Conservation (phyloP, 495 filamentous ascomycete genomes). For the Hyaloscypha variabilis region DNA sequence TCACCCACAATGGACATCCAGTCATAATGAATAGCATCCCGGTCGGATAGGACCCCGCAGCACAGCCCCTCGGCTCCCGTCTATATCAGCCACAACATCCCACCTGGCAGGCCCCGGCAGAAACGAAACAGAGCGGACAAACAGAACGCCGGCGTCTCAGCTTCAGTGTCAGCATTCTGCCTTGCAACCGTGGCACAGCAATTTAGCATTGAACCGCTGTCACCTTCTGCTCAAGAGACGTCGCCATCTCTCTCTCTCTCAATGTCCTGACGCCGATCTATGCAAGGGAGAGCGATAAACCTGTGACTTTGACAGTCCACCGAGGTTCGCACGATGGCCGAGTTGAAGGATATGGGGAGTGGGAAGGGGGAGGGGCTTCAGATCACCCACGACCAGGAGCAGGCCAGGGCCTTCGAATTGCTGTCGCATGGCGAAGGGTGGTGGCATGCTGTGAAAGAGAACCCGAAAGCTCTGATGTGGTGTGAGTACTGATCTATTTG, state of each 20-base stretch:
- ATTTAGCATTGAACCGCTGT: background rate
- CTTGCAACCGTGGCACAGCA: background rate
- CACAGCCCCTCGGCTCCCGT: background rate
- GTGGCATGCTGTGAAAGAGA: conserved; percentile 17
- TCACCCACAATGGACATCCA: background rate
- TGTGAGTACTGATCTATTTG: conserved; percentile 7
- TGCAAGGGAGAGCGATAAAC: background rate
- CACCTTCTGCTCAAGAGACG: background rate
- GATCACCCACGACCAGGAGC: background rate
- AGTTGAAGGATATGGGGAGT: background rate
- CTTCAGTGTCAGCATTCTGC: background rate
- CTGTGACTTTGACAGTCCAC: background rate
- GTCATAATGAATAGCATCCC: background rate
- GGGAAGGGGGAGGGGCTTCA: background rate
- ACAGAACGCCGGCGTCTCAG: background rate
- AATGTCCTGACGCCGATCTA: background rate
- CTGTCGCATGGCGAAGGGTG: conserved; percentile 7
- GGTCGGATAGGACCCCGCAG: background rate
- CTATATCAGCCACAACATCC: background rate
- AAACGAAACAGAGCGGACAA: background rate
- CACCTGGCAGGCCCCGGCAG: too few relatives aligned
- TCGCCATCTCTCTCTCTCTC: background rate
- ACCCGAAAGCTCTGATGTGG: conserved; percentile 21
- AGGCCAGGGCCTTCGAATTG: conserved; percentile 5
- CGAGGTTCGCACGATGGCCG: background rate